Evolutionary conservation across 768 basidiomycete genomes (phyloP), one percentile per base, ranked within the genome.

Genomic region (Hortiboletus campestris): DNA sequence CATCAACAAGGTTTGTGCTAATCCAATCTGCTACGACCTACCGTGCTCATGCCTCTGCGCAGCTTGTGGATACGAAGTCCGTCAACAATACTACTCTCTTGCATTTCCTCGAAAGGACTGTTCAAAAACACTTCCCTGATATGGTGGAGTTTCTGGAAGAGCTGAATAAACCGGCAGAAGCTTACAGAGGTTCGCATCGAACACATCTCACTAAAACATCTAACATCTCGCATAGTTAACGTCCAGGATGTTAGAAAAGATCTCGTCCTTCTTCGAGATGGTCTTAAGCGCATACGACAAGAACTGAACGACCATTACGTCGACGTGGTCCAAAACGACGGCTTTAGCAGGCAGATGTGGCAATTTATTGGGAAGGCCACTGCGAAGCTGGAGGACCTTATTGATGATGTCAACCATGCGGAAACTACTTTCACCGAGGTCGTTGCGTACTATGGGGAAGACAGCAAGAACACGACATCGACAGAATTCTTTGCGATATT

Each of bases 11-110:
- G 94, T 87, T 64, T 58, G 75, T 42, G 5, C 42, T 14, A 56
- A 59, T 20, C 19, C 46, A 7, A 10, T 22, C 51, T 43, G 9
- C 34, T 28, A 20, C 35, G 12, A 39, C 47, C 25, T 4, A 43
- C 38, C 9, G n/a, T 47, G 25, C 34, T 63, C 32, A 62, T 22
- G 1, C n/a, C 14, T 51, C 49, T 55, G 28, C 38, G 6, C 60
- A 96, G 94, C 80, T 99, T 50, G 96, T 97, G 38, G 97, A 99
- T 67, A 99, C 96, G 6, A 99, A 99, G 73, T 96, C 94, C 6
- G 83, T 91, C 41, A 89, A 94, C 66, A 96, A 95, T 55, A 93
- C 91, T 13, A 99, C 95, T 0, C 78, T 98, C 36, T 79, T 99
- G 1, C 95, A 98, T 72, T 98, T 98, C 78, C 72, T 98, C 46